phyloP scores from a whole-genome alignment of 805 yeast genomes.

The Wickerhamiella shivajii region DNA sequence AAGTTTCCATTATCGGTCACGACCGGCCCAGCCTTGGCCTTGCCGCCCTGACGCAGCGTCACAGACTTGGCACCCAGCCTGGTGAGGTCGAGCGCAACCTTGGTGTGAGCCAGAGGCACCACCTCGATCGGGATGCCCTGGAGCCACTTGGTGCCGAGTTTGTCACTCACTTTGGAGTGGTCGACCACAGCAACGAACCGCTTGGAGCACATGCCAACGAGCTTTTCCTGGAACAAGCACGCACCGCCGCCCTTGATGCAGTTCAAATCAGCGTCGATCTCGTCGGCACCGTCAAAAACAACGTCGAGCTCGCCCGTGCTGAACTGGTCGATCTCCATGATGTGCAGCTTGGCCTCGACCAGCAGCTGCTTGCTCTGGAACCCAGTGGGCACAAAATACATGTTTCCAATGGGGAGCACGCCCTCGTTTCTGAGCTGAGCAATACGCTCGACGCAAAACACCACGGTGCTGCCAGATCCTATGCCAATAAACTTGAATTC shows the following conservation, averaged over 20 bases:
- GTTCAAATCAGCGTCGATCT: constrained; percentile 66
- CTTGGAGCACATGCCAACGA: constrained; percentile 69
- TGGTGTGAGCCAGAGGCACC: constrained; percentile 74
- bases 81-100: constrained; percentile 50
- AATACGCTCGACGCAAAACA: constrained; percentile 90
- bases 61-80: constrained; percentile 51
- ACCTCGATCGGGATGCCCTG: constrained; percentile 94
- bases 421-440: constrained; percentile 40
- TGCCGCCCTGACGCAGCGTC: constrained; percentile 65
- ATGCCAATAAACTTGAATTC: constrained; percentile 69
- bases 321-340: constrained; percentile 73
- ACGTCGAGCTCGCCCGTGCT: constrained; percentile 56
- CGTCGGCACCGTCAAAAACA: constrained; percentile 98
- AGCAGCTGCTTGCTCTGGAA: constrained; percentile 86
- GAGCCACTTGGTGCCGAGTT: constrained; percentile 68
- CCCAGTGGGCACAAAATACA: constrained; percentile 88
- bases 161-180: constrained; percentile 62
- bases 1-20: constrained; percentile 93
- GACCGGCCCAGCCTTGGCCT: constrained; percentile 93
- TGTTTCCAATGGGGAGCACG: constrained; percentile 31
- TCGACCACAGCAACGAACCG: constrained; percentile 85
- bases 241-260: constrained; percentile 99
- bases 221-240: constrained; percentile 88
- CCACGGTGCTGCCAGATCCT: constrained; percentile 95
- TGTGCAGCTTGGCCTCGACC: constrained; percentile 57